These are phyloP conservation scores for Plasmodium yoelii DNA, from an alignment of 169 alveolate genomes.

Conservation along the genomic window DNA sequence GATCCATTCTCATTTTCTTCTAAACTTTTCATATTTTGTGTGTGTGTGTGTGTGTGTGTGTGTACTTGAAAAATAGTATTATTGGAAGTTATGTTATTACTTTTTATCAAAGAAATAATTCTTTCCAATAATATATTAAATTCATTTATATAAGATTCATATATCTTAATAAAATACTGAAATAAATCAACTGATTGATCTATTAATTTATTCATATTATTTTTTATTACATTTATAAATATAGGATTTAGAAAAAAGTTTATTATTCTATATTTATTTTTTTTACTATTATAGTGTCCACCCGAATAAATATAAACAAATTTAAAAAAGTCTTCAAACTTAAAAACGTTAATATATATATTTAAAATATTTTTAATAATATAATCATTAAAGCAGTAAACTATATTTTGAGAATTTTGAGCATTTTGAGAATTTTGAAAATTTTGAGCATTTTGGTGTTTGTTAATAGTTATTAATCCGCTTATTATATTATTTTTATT, in stretches of 20 bases:
- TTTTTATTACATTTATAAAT: conserved; percentile 8
- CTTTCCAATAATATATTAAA: not conserved
- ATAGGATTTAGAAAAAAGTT: conserved; percentile 21
- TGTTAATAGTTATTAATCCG: too few relatives aligned
- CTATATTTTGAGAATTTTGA: not conserved
- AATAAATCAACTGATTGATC: conserved; percentile 12
- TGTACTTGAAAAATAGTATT: too few relatives aligned
- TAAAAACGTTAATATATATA: conserved; percentile 22
- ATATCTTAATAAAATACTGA: conserved; percentile 1
- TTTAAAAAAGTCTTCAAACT: conserved; percentile 1
- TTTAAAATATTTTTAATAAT: conserved; percentile 13
- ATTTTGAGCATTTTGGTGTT: too few relatives aligned
- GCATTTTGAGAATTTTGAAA: not conserved
- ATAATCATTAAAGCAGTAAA: conserved; percentile 2
- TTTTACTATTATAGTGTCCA: not conserved
- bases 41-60: too few relatives aligned
- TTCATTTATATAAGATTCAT: conserved; percentile 9
- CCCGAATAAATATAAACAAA: conserved; percentile 17
- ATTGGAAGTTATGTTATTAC: not conserved
- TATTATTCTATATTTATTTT: not conserved
- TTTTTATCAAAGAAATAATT: conserved; percentile 3
- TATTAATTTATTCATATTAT: conserved; percentile 15
- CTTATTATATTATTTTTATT: not conserved
- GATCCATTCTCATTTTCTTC: not conserved
- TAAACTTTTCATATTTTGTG: too few relatives aligned